A percentile compares a stretch with the other conserved stretches of the same genome.
These are phyloP conservation scores for Russula compacta DNA, from an alignment of 768 basidiomycete genomes.

Conservation along the genomic window DNA sequence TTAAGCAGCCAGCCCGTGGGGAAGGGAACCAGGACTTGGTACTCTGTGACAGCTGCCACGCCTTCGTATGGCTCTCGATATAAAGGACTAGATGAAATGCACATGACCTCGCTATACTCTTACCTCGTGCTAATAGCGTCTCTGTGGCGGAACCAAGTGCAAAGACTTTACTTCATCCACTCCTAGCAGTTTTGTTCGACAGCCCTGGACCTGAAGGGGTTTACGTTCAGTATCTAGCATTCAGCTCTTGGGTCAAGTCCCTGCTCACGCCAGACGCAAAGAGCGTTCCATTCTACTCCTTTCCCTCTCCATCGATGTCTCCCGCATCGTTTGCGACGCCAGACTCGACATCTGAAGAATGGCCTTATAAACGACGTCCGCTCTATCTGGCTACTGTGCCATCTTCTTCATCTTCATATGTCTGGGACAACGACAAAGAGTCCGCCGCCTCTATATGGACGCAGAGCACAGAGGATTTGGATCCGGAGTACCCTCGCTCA, in stretches of 20 bases:
- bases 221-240: not conserved
- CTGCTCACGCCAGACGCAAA: not conserved
- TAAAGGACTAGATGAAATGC: not conserved
- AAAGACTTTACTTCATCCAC: not conserved
- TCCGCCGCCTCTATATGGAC: not conserved
- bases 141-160: not conserved
- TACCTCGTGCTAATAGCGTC: not conserved
- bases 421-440: not conserved
- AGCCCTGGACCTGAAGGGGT: not conserved
- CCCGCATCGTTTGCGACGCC: not conserved
- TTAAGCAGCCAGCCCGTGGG: not conserved
- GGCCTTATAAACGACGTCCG: not conserved
- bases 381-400: too few relatives aligned
- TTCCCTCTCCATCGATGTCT: not conserved
- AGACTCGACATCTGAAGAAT: not conserved
- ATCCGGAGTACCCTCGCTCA: conserved; percentile 16
- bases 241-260: not conserved
- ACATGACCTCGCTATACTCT: not conserved
- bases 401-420: not conserved
- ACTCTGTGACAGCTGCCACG: not conserved
- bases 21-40: not conserved
- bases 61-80: not conserved
- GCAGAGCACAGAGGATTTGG: not conserved
- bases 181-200: too few relatives aligned
- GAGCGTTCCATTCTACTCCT: not conserved